Percentiles rank a stretch among this genome's conserved stretches.
phyloP scores from a whole-genome alignment of 2,329 filamentous ascomycete genomes.

The Phialophora verrucosa region DNA sequence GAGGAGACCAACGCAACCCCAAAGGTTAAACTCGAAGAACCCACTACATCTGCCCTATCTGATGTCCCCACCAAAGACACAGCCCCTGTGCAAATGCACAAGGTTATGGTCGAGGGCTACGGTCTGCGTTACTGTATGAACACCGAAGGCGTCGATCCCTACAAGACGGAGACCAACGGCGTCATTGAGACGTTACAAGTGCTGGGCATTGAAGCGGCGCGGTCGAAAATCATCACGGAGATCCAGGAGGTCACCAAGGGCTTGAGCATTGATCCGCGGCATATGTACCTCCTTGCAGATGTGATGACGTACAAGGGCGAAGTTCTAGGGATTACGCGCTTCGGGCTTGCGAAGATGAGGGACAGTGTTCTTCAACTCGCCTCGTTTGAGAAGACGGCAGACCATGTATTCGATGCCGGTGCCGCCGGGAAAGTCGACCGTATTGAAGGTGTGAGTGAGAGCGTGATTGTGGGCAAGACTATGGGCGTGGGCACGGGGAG shows the following conservation, averaged over 20 bases:
- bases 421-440: constrained; percentile 88
- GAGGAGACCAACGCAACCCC: constrained; percentile 12
- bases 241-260: constrained; percentile 87
- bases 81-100: constrained; percentile 70
- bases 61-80: constrained; percentile 57
- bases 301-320: constrained; percentile 99
- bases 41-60: constrained; percentile 8
- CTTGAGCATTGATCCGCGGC: constrained; percentile 95
- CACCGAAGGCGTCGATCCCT: constrained; percentile 86
- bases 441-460: constrained; percentile 93
- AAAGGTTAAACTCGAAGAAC: constrained; percentile 31
- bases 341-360: constrained; percentile 94
- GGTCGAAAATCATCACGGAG: constrained; percentile 85
- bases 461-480: constrained; percentile 97
- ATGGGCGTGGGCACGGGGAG: constrained; percentile 90
- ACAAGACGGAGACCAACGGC: constrained; percentile 76
- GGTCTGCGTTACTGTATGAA: constrained; percentile 89
- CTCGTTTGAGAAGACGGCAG: constrained; percentile 96
- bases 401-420: constrained; percentile 94
- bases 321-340: constrained; percentile 93
- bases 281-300: constrained; percentile 96
- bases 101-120: constrained; percentile 90
- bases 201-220: constrained; percentile 92
- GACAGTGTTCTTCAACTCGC: constrained; percentile 93
- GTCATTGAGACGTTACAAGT: constrained; percentile 88